Conservation (phyloP, 495 filamentous ascomycete species). For the Cladorrhinum samala region DNA sequence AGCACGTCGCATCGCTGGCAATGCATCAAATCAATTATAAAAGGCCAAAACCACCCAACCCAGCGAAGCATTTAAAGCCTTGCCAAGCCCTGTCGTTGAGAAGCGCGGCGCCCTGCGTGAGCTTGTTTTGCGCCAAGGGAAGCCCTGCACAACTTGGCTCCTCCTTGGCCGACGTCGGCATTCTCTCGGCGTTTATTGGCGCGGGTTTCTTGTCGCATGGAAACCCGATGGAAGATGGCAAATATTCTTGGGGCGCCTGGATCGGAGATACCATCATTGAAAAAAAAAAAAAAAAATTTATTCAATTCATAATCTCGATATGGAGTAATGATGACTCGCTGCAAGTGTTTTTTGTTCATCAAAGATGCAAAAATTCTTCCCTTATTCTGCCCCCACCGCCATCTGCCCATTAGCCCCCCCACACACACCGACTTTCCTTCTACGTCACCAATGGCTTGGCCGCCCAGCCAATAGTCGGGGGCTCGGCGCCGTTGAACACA, state of each 20-base stretch:
- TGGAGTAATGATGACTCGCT: too few species aligned
- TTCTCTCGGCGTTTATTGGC: background rate
- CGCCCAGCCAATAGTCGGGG: constrained; percentile 58
- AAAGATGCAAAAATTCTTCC: background rate
- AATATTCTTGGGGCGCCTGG: too few species aligned
- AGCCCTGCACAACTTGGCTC: background rate
- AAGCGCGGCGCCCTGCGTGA: background rate
- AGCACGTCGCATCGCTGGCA: too few species aligned
- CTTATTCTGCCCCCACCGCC: background rate
- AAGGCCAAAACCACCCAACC: too few species aligned
- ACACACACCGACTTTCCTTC: background rate
- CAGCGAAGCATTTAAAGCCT: background rate
- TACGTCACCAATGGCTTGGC: constrained; percentile 25
- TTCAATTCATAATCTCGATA: too few species aligned
- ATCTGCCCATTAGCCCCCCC: background rate
- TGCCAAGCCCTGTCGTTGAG: background rate
- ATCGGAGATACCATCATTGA: too few species aligned
- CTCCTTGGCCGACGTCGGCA: background rate
- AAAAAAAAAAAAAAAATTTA: too few species aligned
- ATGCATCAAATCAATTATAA: too few species aligned
- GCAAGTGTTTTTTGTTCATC: too few species aligned
- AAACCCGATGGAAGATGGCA: too few species aligned
- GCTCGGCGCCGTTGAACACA: constrained; percentile 49
- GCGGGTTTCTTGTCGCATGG: too few species aligned
- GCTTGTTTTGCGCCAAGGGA: background rate